phyloP scores from a whole-genome alignment of 306 rosid genomes.

The Dryas alaskensis region DNA sequence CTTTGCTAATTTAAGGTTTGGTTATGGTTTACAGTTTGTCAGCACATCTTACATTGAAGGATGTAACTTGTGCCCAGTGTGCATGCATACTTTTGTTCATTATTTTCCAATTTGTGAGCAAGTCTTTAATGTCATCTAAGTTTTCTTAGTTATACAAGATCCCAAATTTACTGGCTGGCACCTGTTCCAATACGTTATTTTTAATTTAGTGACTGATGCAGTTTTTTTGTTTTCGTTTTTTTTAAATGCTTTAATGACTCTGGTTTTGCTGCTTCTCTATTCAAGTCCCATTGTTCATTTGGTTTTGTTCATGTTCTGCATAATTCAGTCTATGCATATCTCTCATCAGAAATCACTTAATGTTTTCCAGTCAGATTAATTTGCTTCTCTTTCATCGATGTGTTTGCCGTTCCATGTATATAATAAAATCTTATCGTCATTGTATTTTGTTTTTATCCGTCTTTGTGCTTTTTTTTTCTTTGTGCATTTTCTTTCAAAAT shows the following conservation, averaged over 20 bases:
- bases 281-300: background rate
- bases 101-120: background rate
- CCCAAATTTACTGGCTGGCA: too few species aligned
- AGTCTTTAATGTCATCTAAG: background rate
- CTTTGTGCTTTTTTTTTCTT: background rate
- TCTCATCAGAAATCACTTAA: background rate
- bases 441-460: background rate
- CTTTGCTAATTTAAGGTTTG: background rate
- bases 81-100: background rate
- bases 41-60: background rate
- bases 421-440: background rate
- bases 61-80: background rate
- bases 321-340: background rate
- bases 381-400: background rate
- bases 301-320: background rate
- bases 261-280: background rate
- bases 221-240: too few species aligned
- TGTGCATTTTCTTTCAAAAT: slow-evolving; percentile 11
- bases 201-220: background rate
- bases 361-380: background rate
- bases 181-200: background rate
- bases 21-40: background rate
- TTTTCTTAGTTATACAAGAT: background rate
- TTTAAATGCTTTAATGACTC: background rate
- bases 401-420: background rate